Evolutionary conservation across 139 green algal genomes (phyloP).

Genomic region (Coelastrella sp.): DNA sequence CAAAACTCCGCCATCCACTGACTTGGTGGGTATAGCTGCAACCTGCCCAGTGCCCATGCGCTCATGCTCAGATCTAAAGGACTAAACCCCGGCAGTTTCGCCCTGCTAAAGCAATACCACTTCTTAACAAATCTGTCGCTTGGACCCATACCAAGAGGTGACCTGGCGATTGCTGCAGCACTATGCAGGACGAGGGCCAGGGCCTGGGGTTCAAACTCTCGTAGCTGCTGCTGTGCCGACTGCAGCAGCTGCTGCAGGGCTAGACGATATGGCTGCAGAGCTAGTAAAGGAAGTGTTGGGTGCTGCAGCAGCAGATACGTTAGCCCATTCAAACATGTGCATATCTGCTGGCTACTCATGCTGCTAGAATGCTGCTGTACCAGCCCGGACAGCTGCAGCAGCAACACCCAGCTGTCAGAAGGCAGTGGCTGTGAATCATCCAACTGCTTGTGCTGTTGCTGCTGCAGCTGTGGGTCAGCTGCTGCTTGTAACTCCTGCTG

Average conservation of each 20-base stretch:
- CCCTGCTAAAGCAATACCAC: slow-evolving; percentile 22
- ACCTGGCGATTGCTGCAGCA: not conserved
- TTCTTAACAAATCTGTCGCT: not conserved
- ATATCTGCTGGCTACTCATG: slow-evolving; percentile 40
- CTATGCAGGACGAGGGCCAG: slow-evolving; percentile 18
- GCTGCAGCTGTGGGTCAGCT: not conserved
- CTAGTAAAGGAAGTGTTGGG: not conserved
- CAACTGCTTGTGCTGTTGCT: not conserved
- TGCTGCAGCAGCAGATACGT: slow-evolving; percentile 16
- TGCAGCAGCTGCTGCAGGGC: slow-evolving; percentile 31
- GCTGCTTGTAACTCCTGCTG: slow-evolving; percentile 25
- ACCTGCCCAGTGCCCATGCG: slow-evolving; percentile 14
- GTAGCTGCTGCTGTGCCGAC: not conserved
- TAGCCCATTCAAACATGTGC: slow-evolving; percentile 21
- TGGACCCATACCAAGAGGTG: not conserved
- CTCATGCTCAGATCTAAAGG: slow-evolving; percentile 15
- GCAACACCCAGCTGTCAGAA: slow-evolving; percentile 17
- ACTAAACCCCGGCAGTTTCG: not conserved
- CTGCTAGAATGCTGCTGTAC: not conserved
- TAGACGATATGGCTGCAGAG: not conserved
- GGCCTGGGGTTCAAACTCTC: not conserved
- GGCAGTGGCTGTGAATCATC: not conserved
- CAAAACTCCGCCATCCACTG: slow-evolving; percentile 12
- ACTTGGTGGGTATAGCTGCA: slow-evolving; percentile 1
- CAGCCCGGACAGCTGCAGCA: slow-evolving; percentile 1